Base-by-base conservation (phyloP, 139 green algal genomes). In the Tetradesmus obliquus region DNA sequence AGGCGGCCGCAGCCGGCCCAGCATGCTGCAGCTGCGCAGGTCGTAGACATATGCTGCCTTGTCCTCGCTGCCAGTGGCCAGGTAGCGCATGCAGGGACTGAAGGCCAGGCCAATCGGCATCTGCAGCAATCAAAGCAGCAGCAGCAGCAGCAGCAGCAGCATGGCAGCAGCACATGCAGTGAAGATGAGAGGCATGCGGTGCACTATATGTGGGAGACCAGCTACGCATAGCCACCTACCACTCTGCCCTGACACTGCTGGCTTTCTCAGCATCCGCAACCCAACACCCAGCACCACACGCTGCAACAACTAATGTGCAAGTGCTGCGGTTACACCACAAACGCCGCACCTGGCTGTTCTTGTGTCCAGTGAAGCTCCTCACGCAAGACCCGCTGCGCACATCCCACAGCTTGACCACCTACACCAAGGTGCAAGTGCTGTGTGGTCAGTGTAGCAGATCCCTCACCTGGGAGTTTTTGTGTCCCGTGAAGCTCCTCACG, bases 1-100 rank as follows among this genome's bases (percentile, higher is more conserved):
- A 15, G 91, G 45, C 45, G 94, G 79, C 55, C 92, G 89, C 69
- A 90, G 53, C 45, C 71, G 53, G 54, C 92, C 85, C 32, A 95
- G 88, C 80, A 96, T 54, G 19, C 58, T 91, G 15, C 91, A 92
- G 58, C 53, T 91, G 15, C 93, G n/a, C 53, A 96, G 24, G 88
- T 96, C 95, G 84, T 95, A 96, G 55, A 96, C 82, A 72, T 94
- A 94, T 17, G 89, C 94, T 55, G 90, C 90, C 91, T 95, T 94
- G 90, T 96, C 95, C 82, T 96, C 95, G 17, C 90, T 94, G 66
- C 95, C 95, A 10, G 82, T 91, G 2, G 94, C 95, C 45, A 96
- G 88, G 91, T 93, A 96, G 53, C 92, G 88, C 86, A 95, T 88
- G 92, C 94, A 96, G 62, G 94, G 95, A 91, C 88, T 94, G 83